Conservation (phyloP, 208 protist genomes). For the Trypanosoma lewisi region DNA sequence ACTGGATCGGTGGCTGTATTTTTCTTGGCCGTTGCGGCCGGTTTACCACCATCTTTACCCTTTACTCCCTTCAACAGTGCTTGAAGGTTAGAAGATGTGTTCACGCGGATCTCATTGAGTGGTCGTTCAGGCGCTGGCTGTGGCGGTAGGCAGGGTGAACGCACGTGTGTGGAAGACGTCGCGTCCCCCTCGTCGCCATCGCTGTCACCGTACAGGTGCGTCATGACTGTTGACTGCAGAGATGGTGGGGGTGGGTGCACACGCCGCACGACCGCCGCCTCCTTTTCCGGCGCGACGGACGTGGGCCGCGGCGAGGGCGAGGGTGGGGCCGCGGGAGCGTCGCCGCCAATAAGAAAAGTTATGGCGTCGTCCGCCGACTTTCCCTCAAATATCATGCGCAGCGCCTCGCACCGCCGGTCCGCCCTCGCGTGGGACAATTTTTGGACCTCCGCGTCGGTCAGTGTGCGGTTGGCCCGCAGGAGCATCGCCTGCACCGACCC, state of each 20-base stretch:
- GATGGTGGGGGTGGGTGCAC: background rate
- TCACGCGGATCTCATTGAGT: background rate
- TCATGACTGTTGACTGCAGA: background rate
- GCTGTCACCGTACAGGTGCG: background rate
- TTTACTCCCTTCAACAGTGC: no score
- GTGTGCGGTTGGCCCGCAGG: conserved; percentile 31
- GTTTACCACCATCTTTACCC: background rate
- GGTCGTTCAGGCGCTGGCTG: background rate
- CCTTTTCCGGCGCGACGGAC: background rate
- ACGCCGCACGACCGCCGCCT: background rate
- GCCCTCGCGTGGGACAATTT: conserved; percentile 32
- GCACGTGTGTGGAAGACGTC: background rate
- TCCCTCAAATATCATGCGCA: conserved; percentile 64
- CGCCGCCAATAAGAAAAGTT: conserved; percentile 35
- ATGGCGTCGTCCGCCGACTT: conserved; percentile 34
- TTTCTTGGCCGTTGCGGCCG: background rate
- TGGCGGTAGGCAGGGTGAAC: background rate
- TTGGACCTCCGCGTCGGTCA: conserved; percentile 34
- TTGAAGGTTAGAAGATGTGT: no score
- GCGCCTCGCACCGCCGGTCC: conserved; percentile 46
- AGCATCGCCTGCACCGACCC: conserved; percentile 62
- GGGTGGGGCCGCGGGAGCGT: background rate
- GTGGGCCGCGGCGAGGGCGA: background rate
- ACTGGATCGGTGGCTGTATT: background rate
- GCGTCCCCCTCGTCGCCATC: background rate